Evolutionary conservation across 495 filamentous ascomycete genomes (phyloP).

Genomic region (Xylaria nigripes): DNA sequence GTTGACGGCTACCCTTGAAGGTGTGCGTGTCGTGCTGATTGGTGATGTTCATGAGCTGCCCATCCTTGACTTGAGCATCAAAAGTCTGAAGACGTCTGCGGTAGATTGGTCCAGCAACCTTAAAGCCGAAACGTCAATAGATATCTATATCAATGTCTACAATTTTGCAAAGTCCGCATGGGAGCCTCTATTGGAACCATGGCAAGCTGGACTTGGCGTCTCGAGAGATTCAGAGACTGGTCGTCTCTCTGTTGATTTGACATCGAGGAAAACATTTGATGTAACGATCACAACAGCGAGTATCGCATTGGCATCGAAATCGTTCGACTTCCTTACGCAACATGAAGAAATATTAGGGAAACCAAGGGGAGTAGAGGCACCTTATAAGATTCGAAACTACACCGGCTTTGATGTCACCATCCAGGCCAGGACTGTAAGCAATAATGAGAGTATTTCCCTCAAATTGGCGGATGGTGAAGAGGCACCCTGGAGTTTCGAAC

Average conservation of each 20-base stretch:
- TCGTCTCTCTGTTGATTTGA: slow-evolving; percentile 70
- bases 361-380: slow-evolving; percentile 82
- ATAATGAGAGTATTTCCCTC: slow-evolving; percentile 52
- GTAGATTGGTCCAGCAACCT: slow-evolving; percentile 85
- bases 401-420: slow-evolving; percentile 86
- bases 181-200: slow-evolving; percentile 95
- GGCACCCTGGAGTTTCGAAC: slow-evolving; percentile 90
- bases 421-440: slow-evolving; percentile 63
- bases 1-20: slow-evolving; percentile 72
- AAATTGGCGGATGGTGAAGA: slow-evolving; percentile 85
- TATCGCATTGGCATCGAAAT: slow-evolving; percentile 87
- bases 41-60: slow-evolving; percentile 93
- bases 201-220: slow-evolving; percentile 87
- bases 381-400: slow-evolving; percentile 88
- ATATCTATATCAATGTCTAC: slow-evolving; percentile 92
- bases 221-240: slow-evolving; percentile 70
- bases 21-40: slow-evolving; percentile 87
- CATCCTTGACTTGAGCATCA: slow-evolving; percentile 87
- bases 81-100: slow-evolving; percentile 73
- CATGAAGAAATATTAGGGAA: slow-evolving; percentile 93
- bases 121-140: slow-evolving; percentile 78
- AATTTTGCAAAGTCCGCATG: slow-evolving; percentile 98
- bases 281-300: slow-evolving; percentile 88
- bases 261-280: slow-evolving; percentile 83
- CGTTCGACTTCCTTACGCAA: slow-evolving; percentile 77